Evolutionary conservation across 306 rosid genomes (phyloP).

Genomic region (Sicyos edulis): DNA sequence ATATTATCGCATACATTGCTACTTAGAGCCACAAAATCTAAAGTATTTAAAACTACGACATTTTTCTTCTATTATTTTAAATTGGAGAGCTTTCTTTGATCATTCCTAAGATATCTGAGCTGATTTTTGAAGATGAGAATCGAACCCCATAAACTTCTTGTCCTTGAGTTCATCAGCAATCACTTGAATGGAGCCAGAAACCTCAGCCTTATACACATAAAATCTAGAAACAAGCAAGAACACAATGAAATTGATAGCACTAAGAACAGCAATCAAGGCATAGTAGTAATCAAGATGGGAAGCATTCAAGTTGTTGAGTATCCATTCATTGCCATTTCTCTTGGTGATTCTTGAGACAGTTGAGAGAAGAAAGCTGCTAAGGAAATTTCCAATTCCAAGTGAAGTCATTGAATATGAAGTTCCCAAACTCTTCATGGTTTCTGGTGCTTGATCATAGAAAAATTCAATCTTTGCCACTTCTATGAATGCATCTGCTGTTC

Average conservation of each 20-base stretch:
- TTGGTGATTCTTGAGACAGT: constrained; percentile 56
- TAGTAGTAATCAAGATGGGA: constrained; percentile 82
- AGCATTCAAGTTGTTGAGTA: constrained; percentile 70
- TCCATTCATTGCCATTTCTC: constrained; percentile 59
- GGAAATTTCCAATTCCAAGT: constrained; percentile 68
- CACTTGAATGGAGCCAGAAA: constrained; percentile 60
- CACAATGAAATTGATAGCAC: constrained; percentile 26
- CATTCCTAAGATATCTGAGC: no score
- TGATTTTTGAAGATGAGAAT: no score
- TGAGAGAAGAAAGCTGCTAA: constrained; percentile 71
- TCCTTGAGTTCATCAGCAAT: constrained; percentile 60
- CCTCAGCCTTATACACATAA: constrained; percentile 68
- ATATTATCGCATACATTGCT: no score
- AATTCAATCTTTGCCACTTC: constrained; percentile 81
- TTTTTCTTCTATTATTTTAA: no score
- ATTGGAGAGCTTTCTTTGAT: no score
- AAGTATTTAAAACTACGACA: no score
- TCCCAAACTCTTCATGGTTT: constrained; percentile 80
- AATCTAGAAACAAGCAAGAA: constrained; percentile 36
- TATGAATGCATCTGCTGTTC: constrained; percentile 67
- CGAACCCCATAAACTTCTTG: constrained; percentile 11
- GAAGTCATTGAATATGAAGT: constrained; percentile 68
- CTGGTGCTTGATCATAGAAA: constrained; percentile 90
- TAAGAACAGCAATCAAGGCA: constrained; percentile 46
- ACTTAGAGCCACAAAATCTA: no score